A percentile compares a stretch with the other conserved stretches of the same genome.
phyloP scores from a whole-genome alignment of 208 protist species.

The Acanthamoeba culbertsoni region DNA sequence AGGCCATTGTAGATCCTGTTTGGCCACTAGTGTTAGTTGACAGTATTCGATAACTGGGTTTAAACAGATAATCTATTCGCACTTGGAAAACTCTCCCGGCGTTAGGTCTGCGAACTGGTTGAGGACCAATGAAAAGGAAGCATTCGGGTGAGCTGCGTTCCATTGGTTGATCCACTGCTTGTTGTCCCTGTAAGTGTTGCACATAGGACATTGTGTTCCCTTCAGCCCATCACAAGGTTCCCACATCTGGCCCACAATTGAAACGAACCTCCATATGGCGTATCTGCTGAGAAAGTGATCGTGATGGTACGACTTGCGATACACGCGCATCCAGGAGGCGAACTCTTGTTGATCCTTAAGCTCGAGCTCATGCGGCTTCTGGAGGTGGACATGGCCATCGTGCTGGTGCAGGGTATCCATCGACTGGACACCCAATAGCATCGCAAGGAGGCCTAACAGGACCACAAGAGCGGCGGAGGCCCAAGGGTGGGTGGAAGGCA shows the following conservation, averaged over 20 bases:
- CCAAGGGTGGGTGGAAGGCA: no score
- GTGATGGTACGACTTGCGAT: background rate
- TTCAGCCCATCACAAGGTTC: no score
- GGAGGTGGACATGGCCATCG: background rate
- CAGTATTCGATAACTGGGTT: no score
- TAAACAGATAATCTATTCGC: background rate
- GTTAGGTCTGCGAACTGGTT: constrained; percentile 21
- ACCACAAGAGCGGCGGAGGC: no score
- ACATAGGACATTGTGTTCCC: no score
- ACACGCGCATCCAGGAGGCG: background rate
- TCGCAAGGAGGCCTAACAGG: no score
- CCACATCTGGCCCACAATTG: background rate
- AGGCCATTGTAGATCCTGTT: background rate
- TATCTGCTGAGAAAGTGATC: background rate
- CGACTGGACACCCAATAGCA: background rate
- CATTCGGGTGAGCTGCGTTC: background rate
- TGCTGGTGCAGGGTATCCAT: background rate
- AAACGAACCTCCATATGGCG: background rate
- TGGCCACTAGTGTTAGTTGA: no score
- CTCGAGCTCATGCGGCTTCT: background rate
- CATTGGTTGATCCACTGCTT: background rate
- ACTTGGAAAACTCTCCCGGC: background rate
- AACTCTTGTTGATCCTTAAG: background rate
- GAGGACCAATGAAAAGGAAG: background rate
- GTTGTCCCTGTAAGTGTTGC: no score